These are phyloP conservation scores for Alternaria consortialis DNA, from an alignment of 2,329 filamentous ascomycete genomes.

Conservation along the genomic window DNA sequence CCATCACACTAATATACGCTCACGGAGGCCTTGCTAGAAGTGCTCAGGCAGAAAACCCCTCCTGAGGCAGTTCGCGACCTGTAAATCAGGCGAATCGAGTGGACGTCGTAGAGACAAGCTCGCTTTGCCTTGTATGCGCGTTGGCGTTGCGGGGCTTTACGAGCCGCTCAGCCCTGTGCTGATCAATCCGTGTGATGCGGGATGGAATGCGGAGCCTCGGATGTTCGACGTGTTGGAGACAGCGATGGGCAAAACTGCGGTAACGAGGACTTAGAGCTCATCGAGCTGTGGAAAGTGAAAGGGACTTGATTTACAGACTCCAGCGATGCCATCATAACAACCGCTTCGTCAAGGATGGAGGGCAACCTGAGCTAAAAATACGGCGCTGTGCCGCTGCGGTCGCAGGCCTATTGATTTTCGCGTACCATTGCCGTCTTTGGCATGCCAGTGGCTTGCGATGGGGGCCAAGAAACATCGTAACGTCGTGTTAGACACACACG, in stretches of 20 bases:
- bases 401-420: constrained; percentile 17
- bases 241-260: not conserved
- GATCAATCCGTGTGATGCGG: constrained; percentile 7
- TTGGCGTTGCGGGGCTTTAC: constrained; percentile 2
- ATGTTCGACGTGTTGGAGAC: constrained; percentile 3
- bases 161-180: constrained; percentile 11
- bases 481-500: not conserved
- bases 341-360: not conserved
- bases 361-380: constrained; percentile 28
- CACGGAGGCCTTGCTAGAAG: not conserved
- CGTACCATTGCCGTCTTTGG: constrained; percentile 15
- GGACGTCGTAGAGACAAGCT: constrained; percentile 14
- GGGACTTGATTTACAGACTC: not conserved
- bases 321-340: not conserved
- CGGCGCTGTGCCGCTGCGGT: constrained; percentile 19
- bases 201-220: constrained; percentile 1
- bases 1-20: constrained; percentile 19
- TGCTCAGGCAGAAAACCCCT: constrained; percentile 2
- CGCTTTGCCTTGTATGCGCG: constrained; percentile 1
- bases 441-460: constrained; percentile 15
- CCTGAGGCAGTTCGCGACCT: constrained; percentile 1
- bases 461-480: constrained; percentile 19
- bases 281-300: not conserved
- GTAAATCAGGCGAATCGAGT: not conserved
- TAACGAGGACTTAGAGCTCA: not conserved